phyloP scores from a whole-genome alignment of 768 basidiomycete genomes.

The Grammothele lineata region DNA sequence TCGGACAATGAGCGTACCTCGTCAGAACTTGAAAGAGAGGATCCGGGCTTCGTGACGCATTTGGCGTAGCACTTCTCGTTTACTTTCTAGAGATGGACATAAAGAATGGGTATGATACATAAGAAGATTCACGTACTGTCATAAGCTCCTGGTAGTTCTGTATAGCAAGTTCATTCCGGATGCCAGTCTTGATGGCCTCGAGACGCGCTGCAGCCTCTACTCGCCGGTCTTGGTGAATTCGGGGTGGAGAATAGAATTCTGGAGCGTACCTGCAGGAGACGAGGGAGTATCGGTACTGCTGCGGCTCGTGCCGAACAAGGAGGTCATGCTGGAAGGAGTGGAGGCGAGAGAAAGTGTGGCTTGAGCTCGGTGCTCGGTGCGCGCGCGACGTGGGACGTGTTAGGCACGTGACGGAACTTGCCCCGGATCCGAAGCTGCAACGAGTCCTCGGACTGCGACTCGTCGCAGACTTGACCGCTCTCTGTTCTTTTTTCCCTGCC shows the following conservation, averaged over 20 bases:
- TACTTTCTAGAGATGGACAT: slow-evolving; percentile 49
- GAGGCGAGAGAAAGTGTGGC: background rate
- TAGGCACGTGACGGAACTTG: too few relatives aligned
- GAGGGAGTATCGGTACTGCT: slow-evolving; percentile 9
- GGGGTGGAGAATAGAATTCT: background rate
- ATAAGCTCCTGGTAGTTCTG: slow-evolving; percentile 80
- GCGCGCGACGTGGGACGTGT: too few relatives aligned
- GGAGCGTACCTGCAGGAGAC: slow-evolving; percentile 7
- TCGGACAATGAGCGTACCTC: slow-evolving; percentile 44
- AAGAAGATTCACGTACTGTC: slow-evolving; percentile 42
- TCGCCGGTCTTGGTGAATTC: background rate
- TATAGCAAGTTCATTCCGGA: slow-evolving; percentile 67
- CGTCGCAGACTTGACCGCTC: too few relatives aligned
- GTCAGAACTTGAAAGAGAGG: slow-evolving; percentile 64
- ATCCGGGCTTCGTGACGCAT: slow-evolving; percentile 73
- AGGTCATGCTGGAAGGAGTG: slow-evolving; percentile 15
- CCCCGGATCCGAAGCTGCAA: too few relatives aligned
- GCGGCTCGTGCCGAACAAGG: slow-evolving; percentile 19
- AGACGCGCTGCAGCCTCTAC: slow-evolving; percentile 36
- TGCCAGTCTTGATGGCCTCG: slow-evolving; percentile 51
- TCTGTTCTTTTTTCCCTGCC: too few relatives aligned
- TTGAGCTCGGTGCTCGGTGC: too few relatives aligned
- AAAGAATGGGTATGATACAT: background rate
- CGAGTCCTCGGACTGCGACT: too few relatives aligned
- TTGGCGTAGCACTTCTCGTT: slow-evolving; percentile 75